These are phyloP conservation scores for Zygosaccharomyces sapae DNA, from an alignment of 1,139 yeast genomes.

Conservation along the genomic window DNA sequence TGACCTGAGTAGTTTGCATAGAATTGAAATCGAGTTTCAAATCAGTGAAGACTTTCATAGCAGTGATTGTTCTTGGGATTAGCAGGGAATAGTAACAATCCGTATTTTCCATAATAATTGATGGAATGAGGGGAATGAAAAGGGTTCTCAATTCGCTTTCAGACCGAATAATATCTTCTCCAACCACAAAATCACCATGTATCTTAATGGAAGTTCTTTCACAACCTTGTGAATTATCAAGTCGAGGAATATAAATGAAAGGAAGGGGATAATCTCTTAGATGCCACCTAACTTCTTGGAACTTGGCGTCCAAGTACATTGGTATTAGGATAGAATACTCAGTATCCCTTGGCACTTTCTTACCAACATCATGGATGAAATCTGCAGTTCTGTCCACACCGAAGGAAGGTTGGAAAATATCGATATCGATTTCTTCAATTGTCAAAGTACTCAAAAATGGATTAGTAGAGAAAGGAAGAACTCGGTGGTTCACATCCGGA, in stretches of 20 bases:
- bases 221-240: constrained; percentile 37
- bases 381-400: constrained; percentile 50
- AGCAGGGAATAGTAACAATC: constrained; percentile 53
- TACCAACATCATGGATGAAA: constrained; percentile 69
- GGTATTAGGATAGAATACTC: constrained; percentile 69
- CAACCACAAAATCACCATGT: constrained; percentile 51
- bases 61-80: constrained; percentile 72
- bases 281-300: constrained; percentile 56
- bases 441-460: constrained; percentile 64
- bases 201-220: constrained; percentile 37
- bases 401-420: constrained; percentile 53
- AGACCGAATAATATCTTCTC: constrained; percentile 47
- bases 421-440: constrained; percentile 53
- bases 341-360: constrained; percentile 73
- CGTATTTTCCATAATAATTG: constrained; percentile 36
- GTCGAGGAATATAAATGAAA: constrained; percentile 41
- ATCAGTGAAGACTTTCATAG: constrained; percentile 69
- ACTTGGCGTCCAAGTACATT: constrained; percentile 42
- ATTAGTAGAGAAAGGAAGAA: constrained; percentile 53
- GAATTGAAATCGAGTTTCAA: constrained; percentile 55
- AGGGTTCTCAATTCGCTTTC: constrained; percentile 54
- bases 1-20: constrained; percentile 57
- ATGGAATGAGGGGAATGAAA: constrained; percentile 58
- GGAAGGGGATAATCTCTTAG: constrained; percentile 66
- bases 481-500: constrained; percentile 45